Evolutionary conservation across 108 stramenopile genomes (phyloP), one percentile per base, ranked within the genome.

Genomic region (Nitzschia sp.): DNA sequence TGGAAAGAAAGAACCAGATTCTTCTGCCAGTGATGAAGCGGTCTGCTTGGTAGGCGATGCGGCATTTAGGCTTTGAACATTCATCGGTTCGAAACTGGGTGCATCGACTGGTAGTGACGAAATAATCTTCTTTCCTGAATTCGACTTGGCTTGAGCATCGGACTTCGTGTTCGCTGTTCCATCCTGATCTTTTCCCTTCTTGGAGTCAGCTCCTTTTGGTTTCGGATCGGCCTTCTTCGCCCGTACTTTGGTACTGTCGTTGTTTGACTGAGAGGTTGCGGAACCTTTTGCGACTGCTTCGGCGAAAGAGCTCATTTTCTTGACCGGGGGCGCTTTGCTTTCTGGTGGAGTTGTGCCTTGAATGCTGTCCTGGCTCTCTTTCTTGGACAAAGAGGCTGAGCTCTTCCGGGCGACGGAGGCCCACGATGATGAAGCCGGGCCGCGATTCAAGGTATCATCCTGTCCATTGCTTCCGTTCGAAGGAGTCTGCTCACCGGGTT

Each of bases 361-460:
- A 31, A 45, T n/a, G 45, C 64, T 54, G 32, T 62, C 67, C 30
- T 61, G 50, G 1, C 46, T 72, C 29, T 50, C 55, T 35, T 58
- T 66, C 45, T 58, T 44, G 23, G 73, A 3, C 1, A 53, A 55
- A 31, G 75, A 68, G 22, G 81, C 48, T 47, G 77, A 78, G 11
- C 70, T 70, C 54, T 80, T 83, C 58, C 74, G 82, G 32, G 85
- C 85, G 46, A 85, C 81, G 2, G 79, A 80, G 19, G 85, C 85
- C 85, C 85, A 85, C 11, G 85, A 85, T 26, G 85, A 85, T 15
- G 76, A 53, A 38, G 62, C 54, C 2, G 21, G 9, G 9, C 59
- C 59, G 35, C 22, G 50, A 19, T 32, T 33, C 59, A 50, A 17
- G 53, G 22, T 30, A 22, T 5, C 33, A 25, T 56, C 30, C 26